phyloP scores from a whole-genome alignment of 2,329 filamentous ascomycete species.

The Penicillium hordei region DNA sequence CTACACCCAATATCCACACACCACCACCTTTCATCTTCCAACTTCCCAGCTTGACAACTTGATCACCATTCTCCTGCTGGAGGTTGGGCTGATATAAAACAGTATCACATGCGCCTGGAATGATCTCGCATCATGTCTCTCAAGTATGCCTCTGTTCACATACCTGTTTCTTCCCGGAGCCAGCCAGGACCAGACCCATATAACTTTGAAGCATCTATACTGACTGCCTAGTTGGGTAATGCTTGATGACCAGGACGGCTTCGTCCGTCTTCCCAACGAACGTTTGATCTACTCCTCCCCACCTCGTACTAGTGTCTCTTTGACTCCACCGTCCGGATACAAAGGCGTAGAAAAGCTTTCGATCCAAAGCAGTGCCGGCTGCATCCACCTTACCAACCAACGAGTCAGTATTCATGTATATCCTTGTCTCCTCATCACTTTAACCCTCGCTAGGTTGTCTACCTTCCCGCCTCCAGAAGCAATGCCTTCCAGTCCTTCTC shows the following conservation, averaged over 20 bases:
- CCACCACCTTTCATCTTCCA: not conserved
- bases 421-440: slow-evolving; percentile 1
- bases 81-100: not conserved
- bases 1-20: not conserved
- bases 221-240: slow-evolving; percentile 75
- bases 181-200: not conserved
- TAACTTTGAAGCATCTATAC: not conserved
- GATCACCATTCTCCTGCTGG: not conserved
- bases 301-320: slow-evolving; percentile 71
- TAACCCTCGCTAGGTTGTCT: slow-evolving; percentile 67
- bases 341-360: slow-evolving; percentile 64
- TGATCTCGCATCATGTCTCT: slow-evolving; percentile 31
- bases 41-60: not conserved
- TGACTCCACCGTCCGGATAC: slow-evolving; percentile 69
- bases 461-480: slow-evolving; percentile 72
- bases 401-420: slow-evolving; percentile 57
- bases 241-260: slow-evolving; percentile 70
- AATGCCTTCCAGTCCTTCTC: slow-evolving; percentile 79
- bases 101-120: not conserved
- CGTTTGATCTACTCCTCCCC: slow-evolving; percentile 77
- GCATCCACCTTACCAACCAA: slow-evolving; percentile 80
- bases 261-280: slow-evolving; percentile 83
- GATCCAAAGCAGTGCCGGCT: slow-evolving; percentile 71
- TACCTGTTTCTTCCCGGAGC: not conserved
- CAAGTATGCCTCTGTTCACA: slow-evolving; percentile 34